Evolutionary conservation across 2,329 filamentous ascomycete genomes (phyloP).

Genomic region (Fusarium mangiferae): DNA sequence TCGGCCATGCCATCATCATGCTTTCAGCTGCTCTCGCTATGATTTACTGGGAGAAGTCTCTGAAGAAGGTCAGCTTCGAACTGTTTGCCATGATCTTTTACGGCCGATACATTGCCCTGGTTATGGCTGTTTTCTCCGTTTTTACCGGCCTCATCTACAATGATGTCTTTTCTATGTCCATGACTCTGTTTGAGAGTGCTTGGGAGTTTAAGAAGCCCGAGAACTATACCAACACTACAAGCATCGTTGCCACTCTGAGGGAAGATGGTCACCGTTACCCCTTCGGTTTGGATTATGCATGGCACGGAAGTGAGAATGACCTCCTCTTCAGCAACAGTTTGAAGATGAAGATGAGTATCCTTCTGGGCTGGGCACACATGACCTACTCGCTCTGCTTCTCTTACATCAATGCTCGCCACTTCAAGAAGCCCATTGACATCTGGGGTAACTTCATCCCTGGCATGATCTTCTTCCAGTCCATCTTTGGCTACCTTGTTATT

Average conservation of each 20-base stretch:
- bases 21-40: slow-evolving; percentile 83
- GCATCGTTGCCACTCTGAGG: slow-evolving; percentile 74
- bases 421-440: slow-evolving; percentile 94
- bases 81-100: slow-evolving; percentile 99
- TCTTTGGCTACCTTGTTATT: slow-evolving; percentile 95
- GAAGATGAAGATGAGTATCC: slow-evolving; percentile 99
- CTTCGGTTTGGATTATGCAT: slow-evolving; percentile 94
- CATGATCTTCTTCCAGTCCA: slow-evolving; percentile 99
- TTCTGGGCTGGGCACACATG: slow-evolving; percentile 98
- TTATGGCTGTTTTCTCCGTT: slow-evolving; percentile 98
- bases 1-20: slow-evolving; percentile 94
- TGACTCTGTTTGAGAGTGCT: slow-evolving; percentile 88
- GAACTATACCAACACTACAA: slow-evolving; percentile 71
- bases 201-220: slow-evolving; percentile 82
- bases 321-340: slow-evolving; percentile 97
- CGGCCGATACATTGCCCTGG: slow-evolving; percentile 96
- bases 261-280: slow-evolving; percentile 84
- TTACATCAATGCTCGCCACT: slow-evolving; percentile 92
- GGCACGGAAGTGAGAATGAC: slow-evolving; percentile 96
- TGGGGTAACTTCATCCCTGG: slow-evolving; percentile 97
- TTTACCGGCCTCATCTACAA: slow-evolving; percentile 99
- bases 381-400: slow-evolving; percentile 96
- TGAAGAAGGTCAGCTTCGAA: slow-evolving; percentile 93
- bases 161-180: slow-evolving; percentile 93
- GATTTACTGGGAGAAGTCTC: slow-evolving; percentile 95